Evolutionary conservation across 2,329 filamentous ascomycete species (phyloP), one percentile per base, ranked within the genome.

Genomic region (Laburnicola sp.): DNA sequence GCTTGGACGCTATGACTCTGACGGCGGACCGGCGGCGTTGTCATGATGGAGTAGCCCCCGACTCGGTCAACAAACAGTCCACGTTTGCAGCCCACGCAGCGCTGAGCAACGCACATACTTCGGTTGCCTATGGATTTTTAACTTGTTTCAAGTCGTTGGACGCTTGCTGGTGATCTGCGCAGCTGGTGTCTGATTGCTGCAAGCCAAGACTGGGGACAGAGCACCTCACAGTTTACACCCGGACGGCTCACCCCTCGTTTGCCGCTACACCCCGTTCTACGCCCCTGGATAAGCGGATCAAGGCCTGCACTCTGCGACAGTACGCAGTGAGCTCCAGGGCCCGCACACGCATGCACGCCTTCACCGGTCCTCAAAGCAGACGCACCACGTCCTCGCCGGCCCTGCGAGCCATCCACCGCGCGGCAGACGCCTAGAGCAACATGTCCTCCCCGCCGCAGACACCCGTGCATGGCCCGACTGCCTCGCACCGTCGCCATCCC

Each of bases 381-480:
- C 27, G 36, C 25, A 27, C 26, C 21, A 21, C 30, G 21, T 37
- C 30, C 43, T 22, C 25, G 39, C 35, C 16, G 16, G 31, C 32
- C 23, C 40, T n/a, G 21, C 40, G 23, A 8, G 23, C 27, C 2
- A 22, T 42, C 34, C 45, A 51, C 41, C 30, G 45, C 45, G 47
- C 42, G 26, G 35, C 43, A 39, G n/a, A 58, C 22, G 3, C 6
- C 46, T 39, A 25, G 37, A 38, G n/a, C 52, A 54, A 49, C 43
- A 73, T 72, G 72, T 71, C 75, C 21, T 76, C 75, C 31, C 74
- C 76, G 34, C 75, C 75, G 30, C 64, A 70, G 45, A 75, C 75
- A 30, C 74, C 75, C 30, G 62, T 58, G 27, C 68, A 74, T 28
- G 70, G 70, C 47, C 69, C 67, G 22, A 42, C 53, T 5, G 66